phyloP scores from a whole-genome alignment of 768 basidiomycete genomes.

The Calocybe gangraenosa region DNA sequence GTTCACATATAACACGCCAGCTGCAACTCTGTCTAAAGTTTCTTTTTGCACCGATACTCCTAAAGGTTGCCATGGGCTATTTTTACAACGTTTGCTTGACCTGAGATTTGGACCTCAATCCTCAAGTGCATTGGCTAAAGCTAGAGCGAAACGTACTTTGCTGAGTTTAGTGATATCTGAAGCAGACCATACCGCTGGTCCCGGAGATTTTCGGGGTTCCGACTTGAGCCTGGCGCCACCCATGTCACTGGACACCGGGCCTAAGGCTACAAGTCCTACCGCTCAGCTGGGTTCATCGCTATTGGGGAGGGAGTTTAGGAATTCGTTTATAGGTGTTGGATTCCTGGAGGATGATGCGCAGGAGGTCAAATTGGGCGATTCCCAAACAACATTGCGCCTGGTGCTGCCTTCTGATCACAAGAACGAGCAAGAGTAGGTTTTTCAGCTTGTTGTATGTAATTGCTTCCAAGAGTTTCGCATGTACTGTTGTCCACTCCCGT shows the following conservation, averaged over 20 bases:
- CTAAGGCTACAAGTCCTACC: not conserved
- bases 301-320: conserved; percentile 6
- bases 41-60: conserved; percentile 19
- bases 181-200: not conserved
- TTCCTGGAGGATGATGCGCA: not conserved
- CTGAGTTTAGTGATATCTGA: conserved; percentile 2
- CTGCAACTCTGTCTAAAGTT: conserved; percentile 20
- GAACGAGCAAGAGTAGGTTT: not conserved
- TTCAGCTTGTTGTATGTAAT: not conserved
- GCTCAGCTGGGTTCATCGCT: conserved; percentile 3
- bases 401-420: conserved; percentile 9
- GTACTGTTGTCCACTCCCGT: no score
- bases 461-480: not conserved
- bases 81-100: conserved; percentile 10
- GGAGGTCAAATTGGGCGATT: conserved; percentile 7
- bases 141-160: conserved; percentile 10
- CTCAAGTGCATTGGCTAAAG: conserved; percentile 11
- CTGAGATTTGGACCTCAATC: conserved; percentile 14
- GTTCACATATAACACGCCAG: conserved; percentile 37
- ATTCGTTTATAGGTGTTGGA: not conserved
- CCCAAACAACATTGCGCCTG: conserved; percentile 15
- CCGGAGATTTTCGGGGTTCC: conserved; percentile 13
- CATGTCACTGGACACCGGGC: not conserved
- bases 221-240: conserved; percentile 15
- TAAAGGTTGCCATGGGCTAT: conserved; percentile 15